Conservation (phyloP, 1,284 basidiomycete genomes). For the Hemileccinum hortonii region DNA sequence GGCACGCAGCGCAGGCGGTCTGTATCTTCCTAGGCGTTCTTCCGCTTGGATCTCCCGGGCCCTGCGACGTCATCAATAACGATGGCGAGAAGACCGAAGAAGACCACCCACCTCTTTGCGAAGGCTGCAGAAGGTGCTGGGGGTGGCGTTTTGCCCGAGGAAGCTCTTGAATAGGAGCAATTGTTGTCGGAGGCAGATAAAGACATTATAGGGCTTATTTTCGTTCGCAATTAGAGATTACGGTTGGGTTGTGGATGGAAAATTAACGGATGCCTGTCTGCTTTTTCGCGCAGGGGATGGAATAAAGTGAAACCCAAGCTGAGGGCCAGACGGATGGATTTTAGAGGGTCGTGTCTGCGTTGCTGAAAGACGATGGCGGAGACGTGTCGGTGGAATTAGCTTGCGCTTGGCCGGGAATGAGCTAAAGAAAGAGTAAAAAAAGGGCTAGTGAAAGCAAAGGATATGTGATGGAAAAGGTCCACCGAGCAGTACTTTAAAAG, state of each 20-base stretch:
- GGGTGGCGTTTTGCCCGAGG: slow-evolving; percentile 84
- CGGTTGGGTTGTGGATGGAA: slow-evolving; percentile 48
- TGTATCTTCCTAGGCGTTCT: slow-evolving; percentile 68
- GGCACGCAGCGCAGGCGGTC: slow-evolving; percentile 76
- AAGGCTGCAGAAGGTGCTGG: slow-evolving; percentile 86
- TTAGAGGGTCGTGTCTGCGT: slow-evolving; percentile 33
- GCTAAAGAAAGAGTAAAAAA: slow-evolving; percentile 21
- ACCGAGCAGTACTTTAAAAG: slow-evolving; percentile 34
- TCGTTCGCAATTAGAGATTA: slow-evolving; percentile 81
- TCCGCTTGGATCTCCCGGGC: slow-evolving; percentile 80
- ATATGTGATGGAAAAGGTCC: slow-evolving; percentile 34
- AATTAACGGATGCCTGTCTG: slow-evolving; percentile 36
- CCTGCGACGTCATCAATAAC: slow-evolving; percentile 40
- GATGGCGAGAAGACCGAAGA: slow-evolving; percentile 13
- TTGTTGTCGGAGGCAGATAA: slow-evolving; percentile 79
- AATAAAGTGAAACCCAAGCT: slow-evolving; percentile 26
- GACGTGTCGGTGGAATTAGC: slow-evolving; percentile 34
- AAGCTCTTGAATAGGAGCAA: slow-evolving; percentile 71
- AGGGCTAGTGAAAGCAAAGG: slow-evolving; percentile 29
- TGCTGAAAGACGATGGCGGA: slow-evolving; percentile 24
- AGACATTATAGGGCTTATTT: slow-evolving; percentile 76
- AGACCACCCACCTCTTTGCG: slow-evolving; percentile 68
- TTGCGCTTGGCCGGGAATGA: slow-evolving; percentile 30
- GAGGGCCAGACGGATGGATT: slow-evolving; percentile 18
- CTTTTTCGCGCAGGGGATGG: slow-evolving; percentile 33